phyloP scores from a whole-genome alignment of 345 rosid species.

The Cardamine chenopodiifolia region DNA sequence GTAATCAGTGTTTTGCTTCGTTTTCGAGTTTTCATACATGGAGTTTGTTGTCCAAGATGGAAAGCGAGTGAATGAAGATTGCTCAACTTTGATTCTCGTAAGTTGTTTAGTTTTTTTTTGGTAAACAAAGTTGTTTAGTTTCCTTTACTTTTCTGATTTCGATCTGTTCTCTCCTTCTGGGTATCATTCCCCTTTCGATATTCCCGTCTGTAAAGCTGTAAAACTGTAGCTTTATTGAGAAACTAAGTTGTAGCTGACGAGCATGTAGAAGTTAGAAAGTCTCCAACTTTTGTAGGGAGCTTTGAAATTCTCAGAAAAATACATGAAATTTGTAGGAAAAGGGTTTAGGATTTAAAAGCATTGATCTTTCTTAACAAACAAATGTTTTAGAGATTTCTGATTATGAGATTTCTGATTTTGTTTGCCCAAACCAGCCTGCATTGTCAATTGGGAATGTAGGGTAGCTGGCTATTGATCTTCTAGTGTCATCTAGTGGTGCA shows the following conservation, averaged over 20 bases:
- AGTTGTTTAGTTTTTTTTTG: no score
- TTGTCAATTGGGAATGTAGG: constrained; percentile 92
- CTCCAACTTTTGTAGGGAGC: background rate
- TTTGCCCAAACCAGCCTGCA: constrained; percentile 60
- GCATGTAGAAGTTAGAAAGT: constrained; percentile 7
- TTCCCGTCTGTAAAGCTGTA: background rate
- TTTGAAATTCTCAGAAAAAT: background rate
- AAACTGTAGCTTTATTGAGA: constrained; percentile 7
- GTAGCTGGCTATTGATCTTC: constrained; percentile 81
- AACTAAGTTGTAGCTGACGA: background rate
- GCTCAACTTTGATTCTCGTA: constrained; percentile 73
- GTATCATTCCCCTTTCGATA: background rate
- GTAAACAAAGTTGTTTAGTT: no score
- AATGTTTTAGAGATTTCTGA: background rate
- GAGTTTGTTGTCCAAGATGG: constrained; percentile 70
- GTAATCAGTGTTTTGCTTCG: constrained; percentile 1
- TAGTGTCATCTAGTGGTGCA: constrained; percentile 72
- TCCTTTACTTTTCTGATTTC: constrained; percentile 1
- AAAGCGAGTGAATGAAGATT: constrained; percentile 52
- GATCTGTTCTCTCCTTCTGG: constrained; percentile 18
- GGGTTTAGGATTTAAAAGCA: background rate
- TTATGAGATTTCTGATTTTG: constrained; percentile 1
- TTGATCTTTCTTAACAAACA: background rate
- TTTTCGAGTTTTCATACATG: constrained; percentile 40
- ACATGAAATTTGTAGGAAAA: background rate